Evolutionary conservation across 2,329 filamentous ascomycete genomes (phyloP).

Genomic region (Sporothrix protearum): DNA sequence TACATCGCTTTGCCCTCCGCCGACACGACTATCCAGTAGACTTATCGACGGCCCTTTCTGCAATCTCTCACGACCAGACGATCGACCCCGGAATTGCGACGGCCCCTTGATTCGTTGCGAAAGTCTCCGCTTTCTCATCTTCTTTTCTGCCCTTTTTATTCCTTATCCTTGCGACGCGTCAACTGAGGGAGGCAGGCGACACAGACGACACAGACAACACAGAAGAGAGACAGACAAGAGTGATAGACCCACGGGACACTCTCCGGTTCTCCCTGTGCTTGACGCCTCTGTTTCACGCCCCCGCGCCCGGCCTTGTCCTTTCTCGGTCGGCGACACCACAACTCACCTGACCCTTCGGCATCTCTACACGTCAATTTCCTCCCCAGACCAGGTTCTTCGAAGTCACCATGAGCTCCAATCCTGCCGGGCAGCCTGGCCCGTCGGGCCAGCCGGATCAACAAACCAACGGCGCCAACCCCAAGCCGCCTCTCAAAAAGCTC

Average conservation of each 20-base stretch:
- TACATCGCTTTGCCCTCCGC: background rate
- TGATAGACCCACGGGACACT: background rate
- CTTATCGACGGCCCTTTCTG: background rate
- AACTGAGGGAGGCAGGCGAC: background rate
- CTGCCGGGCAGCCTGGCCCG: constrained; percentile 36
- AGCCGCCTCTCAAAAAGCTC: constrained; percentile 33
- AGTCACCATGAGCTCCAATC: constrained; percentile 44
- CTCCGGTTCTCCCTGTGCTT: background rate
- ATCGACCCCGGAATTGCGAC: background rate
- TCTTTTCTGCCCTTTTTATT: background rate
- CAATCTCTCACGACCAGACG: background rate
- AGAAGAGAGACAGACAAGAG: background rate
- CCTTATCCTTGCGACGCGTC: background rate
- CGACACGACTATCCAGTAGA: background rate
- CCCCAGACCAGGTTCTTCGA: no score
- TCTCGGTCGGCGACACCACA: background rate
- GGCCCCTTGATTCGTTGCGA: background rate
- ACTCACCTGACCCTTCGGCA: background rate
- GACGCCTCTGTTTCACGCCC: constrained; percentile 9
- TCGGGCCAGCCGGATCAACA: constrained; percentile 20
- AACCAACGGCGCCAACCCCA: constrained; percentile 18
- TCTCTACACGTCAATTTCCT: background rate
- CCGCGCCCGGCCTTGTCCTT: background rate
- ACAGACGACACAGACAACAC: background rate
- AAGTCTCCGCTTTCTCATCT: background rate